Percentiles rank a stretch among this genome's conserved stretches.
Conservation (phyloP, 2,329 filamentous ascomycete genomes). For the Pyricularia grisea region DNA sequence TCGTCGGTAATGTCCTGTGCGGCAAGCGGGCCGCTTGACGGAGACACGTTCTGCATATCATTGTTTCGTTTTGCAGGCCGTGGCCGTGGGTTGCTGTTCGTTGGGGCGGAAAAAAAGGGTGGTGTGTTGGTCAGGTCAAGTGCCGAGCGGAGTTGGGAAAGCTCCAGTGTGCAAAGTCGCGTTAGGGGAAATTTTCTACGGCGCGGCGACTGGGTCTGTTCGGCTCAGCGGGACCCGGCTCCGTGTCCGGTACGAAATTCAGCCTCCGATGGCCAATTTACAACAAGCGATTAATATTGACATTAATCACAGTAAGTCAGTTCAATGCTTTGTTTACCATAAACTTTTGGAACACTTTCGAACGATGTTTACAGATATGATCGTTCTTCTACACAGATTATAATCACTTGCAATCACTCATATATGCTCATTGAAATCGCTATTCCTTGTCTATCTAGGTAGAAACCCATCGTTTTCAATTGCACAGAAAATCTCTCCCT, state of each 20-base stretch:
- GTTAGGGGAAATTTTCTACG: constrained; percentile 5
- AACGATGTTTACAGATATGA: background rate
- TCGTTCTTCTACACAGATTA: background rate
- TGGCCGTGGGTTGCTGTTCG: constrained; percentile 14
- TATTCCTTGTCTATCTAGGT: background rate
- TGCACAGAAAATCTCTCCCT: background rate
- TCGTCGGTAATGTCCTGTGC: constrained; percentile 13
- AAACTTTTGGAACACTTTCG: background rate
- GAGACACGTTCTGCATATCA: constrained; percentile 40
- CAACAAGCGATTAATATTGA: background rate
- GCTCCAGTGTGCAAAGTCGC: background rate
- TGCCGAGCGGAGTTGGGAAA: constrained; percentile 2
- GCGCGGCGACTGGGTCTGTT: background rate
- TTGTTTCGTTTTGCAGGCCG: constrained; percentile 16
- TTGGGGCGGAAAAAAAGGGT: background rate
- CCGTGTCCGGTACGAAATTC: background rate
- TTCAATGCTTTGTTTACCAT: no score
- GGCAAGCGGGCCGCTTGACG: constrained; percentile 30
- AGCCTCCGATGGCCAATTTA: background rate
- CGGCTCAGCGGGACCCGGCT: background rate
- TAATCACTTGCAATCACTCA: background rate
- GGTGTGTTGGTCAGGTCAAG: constrained; percentile 3
- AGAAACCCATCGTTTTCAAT: background rate
- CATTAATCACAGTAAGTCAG: background rate
- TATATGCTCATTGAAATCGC: background rate